Base-by-base conservation (phyloP, 768 basidiomycete genomes). In the Boletus huronensis region DNA sequence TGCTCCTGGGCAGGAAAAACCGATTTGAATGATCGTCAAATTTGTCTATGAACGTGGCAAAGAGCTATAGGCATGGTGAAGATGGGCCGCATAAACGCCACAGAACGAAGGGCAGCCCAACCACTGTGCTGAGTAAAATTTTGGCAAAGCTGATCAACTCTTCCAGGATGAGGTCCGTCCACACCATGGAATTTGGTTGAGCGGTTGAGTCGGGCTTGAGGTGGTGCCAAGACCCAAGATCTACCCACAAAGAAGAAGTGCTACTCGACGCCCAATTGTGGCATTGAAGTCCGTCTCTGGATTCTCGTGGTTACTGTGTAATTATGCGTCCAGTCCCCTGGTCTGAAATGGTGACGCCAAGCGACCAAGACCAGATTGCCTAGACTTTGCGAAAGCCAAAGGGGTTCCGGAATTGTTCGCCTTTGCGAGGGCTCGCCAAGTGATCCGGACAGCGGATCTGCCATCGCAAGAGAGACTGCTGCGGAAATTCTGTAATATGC, bases 81-180 rank as follows among this genome's bases (percentile, higher is more conserved):
- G 13, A 26, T 31, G 32, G 46, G 26, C 67, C 67, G 69, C 67
- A 62, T 35, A 69, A 69, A 63, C 59, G 17, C 69, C 69, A 59
- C 57, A 23, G 40, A 31, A 51, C 42, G 28, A 53, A 5, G 23
- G 38, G 16, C 43, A 43, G 23, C 9, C 32, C 32, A 48, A 34
- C 19, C 34, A 36, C 17, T 32, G 21, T 32, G 23, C 45, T 47
- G 44, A 41, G 28, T 46, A 31, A 57, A 46, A 17, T 8, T 1
- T 7, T 25, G 54, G 25, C 16, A 23, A 8, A 28, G 13, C 4
- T 19, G 31, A 19, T 38, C 39, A 47, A 14, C n/a, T 52, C 25
- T 9, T 44, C 21, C 44, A 25, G 14, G 28, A 36, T 36, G 35
- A 44, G n/a, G 19, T 21, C 4, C 29, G 19, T 31, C n/a, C n/a